These are phyloP conservation scores for Hypoxylon fuscum DNA, from an alignment of 495 filamentous ascomycete genomes.

Conservation along the genomic window DNA sequence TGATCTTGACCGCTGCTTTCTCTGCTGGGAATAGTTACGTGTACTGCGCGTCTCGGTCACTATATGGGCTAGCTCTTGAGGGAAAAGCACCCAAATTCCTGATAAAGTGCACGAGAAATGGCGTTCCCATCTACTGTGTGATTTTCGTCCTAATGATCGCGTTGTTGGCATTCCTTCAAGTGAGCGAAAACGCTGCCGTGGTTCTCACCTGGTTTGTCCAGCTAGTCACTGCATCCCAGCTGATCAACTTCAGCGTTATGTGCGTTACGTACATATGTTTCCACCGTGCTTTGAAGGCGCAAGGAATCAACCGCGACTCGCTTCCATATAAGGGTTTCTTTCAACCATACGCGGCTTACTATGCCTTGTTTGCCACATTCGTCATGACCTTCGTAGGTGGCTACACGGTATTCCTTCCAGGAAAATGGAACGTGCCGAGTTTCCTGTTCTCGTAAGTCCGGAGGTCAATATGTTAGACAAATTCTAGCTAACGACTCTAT, in stretches of 20 bases:
- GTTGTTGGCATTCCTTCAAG: constrained; percentile 76
- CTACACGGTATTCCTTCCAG: constrained; percentile 78
- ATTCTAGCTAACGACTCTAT: not conserved
- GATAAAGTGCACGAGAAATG: constrained; percentile 62
- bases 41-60: constrained; percentile 73
- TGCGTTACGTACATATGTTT: constrained; percentile 78
- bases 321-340: constrained; percentile 72
- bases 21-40: constrained; percentile 81
- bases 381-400: constrained; percentile 80
- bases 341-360: constrained; percentile 78
- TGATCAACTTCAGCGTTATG: constrained; percentile 80
- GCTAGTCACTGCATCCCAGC: constrained; percentile 73
- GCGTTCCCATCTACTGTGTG: constrained; percentile 69
- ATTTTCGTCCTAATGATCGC: constrained; percentile 67
- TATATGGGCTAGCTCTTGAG: constrained; percentile 66
- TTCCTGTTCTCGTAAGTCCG: constrained; percentile 76
- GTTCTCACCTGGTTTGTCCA: constrained; percentile 82
- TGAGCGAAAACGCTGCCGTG: constrained; percentile 70
- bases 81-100: constrained; percentile 68
- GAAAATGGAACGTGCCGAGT: constrained; percentile 74
- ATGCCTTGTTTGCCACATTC: constrained; percentile 66
- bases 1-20: constrained; percentile 72
- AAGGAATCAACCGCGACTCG: constrained; percentile 69
- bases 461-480: not conserved
- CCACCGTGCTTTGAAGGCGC: constrained; percentile 70